These are phyloP conservation scores for Sugiyamaella sp. DNA, from an alignment of 1,139 yeast species.

Conservation along the genomic window DNA sequence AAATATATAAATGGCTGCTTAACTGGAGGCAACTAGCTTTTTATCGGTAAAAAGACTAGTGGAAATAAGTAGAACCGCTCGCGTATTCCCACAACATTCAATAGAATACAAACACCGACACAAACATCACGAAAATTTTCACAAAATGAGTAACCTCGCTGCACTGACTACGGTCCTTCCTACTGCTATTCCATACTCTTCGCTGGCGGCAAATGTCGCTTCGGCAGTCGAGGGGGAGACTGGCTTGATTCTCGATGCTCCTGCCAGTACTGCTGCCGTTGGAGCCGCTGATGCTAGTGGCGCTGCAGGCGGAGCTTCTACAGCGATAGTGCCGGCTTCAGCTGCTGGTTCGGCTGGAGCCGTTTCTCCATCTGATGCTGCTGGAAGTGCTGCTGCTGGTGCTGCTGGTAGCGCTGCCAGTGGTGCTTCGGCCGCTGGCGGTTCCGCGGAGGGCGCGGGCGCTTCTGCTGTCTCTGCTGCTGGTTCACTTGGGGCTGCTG, in stretches of 20 bases:
- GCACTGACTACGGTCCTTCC: conserved; percentile 5
- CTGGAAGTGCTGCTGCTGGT: conserved; percentile 19
- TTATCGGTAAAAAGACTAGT: too few species aligned
- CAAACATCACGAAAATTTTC: too few species aligned
- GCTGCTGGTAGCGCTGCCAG: conserved; percentile 21
- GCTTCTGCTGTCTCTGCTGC: conserved; percentile 23
- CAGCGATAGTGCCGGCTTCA: conserved; percentile 19
- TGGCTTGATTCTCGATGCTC: conserved; percentile 11
- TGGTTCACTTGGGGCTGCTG: conserved; percentile 23
- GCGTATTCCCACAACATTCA: too few species aligned
- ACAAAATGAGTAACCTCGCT: conserved; percentile 13
- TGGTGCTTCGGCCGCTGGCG: conserved; percentile 19
- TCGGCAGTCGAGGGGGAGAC: conserved; percentile 1
- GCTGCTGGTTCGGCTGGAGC: conserved; percentile 22
- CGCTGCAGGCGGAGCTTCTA: conserved; percentile 7
- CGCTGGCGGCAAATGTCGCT: conserved; percentile 16
- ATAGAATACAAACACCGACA: too few species aligned
- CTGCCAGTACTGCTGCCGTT: conserved; percentile 14
- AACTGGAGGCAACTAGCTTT: too few species aligned
- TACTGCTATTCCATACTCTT: conserved; percentile 16
- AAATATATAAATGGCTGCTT: neutral
- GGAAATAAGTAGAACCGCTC: too few species aligned
- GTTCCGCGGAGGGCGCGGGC: conserved; percentile 20
- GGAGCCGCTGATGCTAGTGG: conserved; percentile 15
- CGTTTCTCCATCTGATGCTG: conserved; percentile 19